Conservation (phyloP, 805 yeast genomes). For the Pichia eremophila region DNA sequence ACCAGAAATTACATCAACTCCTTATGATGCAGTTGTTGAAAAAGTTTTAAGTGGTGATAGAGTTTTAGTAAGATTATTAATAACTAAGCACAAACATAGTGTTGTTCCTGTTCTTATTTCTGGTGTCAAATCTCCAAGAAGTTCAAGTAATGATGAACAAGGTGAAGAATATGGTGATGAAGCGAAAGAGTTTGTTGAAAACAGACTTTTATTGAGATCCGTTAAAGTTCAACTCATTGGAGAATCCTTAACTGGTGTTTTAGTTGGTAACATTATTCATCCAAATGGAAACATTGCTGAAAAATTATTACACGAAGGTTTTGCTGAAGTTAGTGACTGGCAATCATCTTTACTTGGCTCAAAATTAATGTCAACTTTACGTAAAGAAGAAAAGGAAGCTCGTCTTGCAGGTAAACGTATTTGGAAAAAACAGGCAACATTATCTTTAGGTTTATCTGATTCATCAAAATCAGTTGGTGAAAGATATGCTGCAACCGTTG, state of each 20-base stretch:
- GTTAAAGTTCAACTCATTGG: conserved; percentile 53
- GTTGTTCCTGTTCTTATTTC: conserved; percentile 57
- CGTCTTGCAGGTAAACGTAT: conserved; percentile 44
- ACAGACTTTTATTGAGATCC: conserved; percentile 51
- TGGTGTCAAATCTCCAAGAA: conserved; percentile 66
- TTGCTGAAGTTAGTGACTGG: conserved; percentile 73
- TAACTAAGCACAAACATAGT: conserved; percentile 39
- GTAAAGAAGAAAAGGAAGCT: conserved; percentile 60
- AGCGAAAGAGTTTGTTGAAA: conserved; percentile 55
- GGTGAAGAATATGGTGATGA: conserved; percentile 56
- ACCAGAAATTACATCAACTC: conserved; percentile 28
- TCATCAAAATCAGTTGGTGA: conserved; percentile 34
- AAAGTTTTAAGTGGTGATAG: conserved; percentile 74
- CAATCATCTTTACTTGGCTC: conserved; percentile 65
- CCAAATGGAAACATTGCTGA: conserved; percentile 74
- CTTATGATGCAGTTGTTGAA: conserved; percentile 57
- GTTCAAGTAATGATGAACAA: conserved; percentile 36
- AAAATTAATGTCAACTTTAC: conserved; percentile 46
- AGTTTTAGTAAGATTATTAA: conserved; percentile 44
- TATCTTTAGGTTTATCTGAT: conserved; percentile 11
- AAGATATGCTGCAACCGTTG: conserved; percentile 43
- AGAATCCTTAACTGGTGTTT: conserved; percentile 49
- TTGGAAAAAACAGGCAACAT: conserved; percentile 34
- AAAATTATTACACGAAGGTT: conserved; percentile 56
- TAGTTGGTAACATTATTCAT: conserved; percentile 50